Conservation (phyloP, 2,329 filamentous ascomycete species). For the Fusarium incarnatum region DNA sequence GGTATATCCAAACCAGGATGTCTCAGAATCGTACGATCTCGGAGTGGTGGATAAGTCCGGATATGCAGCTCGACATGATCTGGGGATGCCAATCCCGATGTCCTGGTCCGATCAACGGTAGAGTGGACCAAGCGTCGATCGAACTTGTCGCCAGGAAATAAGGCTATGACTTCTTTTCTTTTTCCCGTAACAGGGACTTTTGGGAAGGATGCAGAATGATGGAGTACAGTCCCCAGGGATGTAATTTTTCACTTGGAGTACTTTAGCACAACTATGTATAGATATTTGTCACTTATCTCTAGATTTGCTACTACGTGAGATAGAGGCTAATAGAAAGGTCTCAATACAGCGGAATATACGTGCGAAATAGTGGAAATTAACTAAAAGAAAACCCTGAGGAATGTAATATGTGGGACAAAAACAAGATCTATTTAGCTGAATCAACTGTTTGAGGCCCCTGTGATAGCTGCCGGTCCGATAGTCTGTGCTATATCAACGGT, state of each 20-base stretch:
- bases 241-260: no score
- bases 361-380: no score
- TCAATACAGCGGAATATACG: no score
- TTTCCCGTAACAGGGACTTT: background rate
- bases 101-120: background rate
- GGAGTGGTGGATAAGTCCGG: background rate
- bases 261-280: no score
- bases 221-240: no score
- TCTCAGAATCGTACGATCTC: background rate
- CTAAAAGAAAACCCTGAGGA: no score
- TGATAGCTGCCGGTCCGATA: background rate
- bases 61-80: background rate
- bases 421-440: background rate
- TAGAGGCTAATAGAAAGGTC: no score
- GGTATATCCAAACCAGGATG: background rate
- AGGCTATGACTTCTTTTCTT: background rate
- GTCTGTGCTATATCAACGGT: background rate
- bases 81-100: background rate
- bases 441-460: background rate
- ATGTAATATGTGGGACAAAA: background rate
- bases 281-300: no score
- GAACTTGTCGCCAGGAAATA: background rate
- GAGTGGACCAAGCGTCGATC: background rate
- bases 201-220: background rate
- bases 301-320: no score